These are phyloP conservation scores for Pezicula neosporulosa DNA, from an alignment of 2,329 filamentous ascomycete species.

Conservation along the genomic window DNA sequence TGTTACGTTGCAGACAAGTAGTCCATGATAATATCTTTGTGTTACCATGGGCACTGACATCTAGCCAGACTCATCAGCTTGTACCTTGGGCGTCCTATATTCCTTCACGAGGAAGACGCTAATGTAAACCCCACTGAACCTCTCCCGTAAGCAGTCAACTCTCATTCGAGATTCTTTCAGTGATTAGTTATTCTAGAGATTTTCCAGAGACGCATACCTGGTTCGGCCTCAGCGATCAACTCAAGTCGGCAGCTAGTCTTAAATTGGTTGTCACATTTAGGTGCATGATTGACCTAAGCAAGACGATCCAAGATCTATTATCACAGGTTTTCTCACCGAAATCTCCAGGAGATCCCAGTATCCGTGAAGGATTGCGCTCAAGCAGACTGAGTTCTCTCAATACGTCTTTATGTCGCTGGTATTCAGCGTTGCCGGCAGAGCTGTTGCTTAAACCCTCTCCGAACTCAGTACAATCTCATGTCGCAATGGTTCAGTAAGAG, in stretches of 20 bases:
- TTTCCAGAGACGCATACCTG: constrained; percentile 18
- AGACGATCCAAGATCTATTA: neutral
- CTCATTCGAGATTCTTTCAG: constrained; percentile 11
- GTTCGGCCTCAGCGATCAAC: constrained; percentile 18
- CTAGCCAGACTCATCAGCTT: constrained; percentile 9
- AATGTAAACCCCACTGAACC: constrained; percentile 5
- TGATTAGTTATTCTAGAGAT: constrained; percentile 10
- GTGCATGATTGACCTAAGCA: constrained; percentile 1
- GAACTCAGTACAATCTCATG: neutral
- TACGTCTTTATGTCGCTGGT: neutral
- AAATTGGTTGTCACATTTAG: constrained; percentile 13
- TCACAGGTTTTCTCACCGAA: neutral
- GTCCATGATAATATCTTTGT: neutral
- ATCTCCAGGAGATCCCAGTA: neutral
- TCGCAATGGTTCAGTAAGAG: neutral
- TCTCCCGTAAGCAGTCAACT: constrained; percentile 7
- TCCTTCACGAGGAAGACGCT: constrained; percentile 9
- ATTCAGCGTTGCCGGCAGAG: neutral
- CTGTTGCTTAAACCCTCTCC: neutral
- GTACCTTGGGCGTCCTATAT: constrained; percentile 9
- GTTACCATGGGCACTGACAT: neutral
- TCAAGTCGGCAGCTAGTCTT: neutral
- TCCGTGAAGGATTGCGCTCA: neutral
- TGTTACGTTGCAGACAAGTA: constrained; percentile 26
- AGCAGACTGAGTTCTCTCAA: neutral